A percentile compares a stretch with the other conserved stretches of the same genome.
Conservation (phyloP, 2,329 filamentous ascomycete species). For the Blumeria graminis region DNA sequence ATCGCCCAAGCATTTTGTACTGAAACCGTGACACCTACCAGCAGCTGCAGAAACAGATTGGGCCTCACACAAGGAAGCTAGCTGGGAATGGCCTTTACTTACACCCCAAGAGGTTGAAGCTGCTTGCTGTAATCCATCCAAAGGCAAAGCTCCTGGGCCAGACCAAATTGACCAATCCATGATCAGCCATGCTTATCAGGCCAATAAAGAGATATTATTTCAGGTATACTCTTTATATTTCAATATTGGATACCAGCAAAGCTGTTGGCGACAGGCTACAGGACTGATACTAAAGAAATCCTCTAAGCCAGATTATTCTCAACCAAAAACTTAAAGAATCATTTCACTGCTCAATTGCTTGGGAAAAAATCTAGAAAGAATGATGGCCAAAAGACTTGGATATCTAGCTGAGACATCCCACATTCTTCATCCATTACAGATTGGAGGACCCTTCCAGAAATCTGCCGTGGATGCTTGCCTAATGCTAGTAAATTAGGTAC, state of each 20-base stretch:
- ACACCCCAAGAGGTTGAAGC: not conserved
- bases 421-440: not conserved
- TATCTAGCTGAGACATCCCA: not conserved
- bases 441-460: not conserved
- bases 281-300: not conserved
- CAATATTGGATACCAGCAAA: not conserved
- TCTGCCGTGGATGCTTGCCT: not conserved
- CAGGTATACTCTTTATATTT: not conserved
- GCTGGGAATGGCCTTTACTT: not conserved
- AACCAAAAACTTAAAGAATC: not conserved
- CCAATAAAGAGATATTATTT: not conserved
- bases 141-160: not conserved
- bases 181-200: not conserved
- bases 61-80: not conserved
- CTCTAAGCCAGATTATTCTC: not conserved
- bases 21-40: no score
- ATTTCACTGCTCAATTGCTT: not conserved
- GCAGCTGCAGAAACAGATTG: not conserved
- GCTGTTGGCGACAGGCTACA: not conserved
- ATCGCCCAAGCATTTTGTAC: no score
- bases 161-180: not conserved
- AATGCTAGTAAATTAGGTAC: not conserved
- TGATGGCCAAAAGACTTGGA: not conserved
- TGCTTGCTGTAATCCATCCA: not conserved
- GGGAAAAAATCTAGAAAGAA: not conserved